Evolutionary conservation across 495 filamentous ascomycete genomes (phyloP).

Genomic region (Oidiodendron maius): DNA sequence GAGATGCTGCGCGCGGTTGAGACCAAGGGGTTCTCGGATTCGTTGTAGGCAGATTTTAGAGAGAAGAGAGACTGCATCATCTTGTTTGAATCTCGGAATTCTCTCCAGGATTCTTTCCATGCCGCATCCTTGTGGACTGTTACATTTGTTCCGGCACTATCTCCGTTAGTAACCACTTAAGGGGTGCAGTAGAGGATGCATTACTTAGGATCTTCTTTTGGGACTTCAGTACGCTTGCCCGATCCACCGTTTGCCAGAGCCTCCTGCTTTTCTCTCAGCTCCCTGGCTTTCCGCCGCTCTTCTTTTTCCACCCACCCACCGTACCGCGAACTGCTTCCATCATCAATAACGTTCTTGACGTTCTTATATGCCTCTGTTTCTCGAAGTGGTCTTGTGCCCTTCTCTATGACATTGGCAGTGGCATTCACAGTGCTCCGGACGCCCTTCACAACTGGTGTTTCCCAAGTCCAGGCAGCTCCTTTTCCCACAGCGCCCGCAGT

Average conservation of each 20-base stretch:
- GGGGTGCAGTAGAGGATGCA: constrained; percentile 22
- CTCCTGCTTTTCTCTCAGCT: constrained; percentile 64
- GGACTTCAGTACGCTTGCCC: constrained; percentile 43
- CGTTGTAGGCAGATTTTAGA: constrained; percentile 78
- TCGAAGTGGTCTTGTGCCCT: constrained; percentile 86
- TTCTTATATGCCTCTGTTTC: constrained; percentile 91
- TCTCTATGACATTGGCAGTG: constrained; percentile 82
- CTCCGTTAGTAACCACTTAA: constrained; percentile 20
- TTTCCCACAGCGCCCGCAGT: constrained; percentile 84
- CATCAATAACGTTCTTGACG: constrained; percentile 94
- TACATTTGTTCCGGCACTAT: constrained; percentile 85
- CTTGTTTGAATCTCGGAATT: constrained; percentile 81
- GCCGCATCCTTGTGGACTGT: constrained; percentile 94
- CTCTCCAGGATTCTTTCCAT: constrained; percentile 93
- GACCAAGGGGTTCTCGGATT: constrained; percentile 95
- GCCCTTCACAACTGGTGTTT: constrained; percentile 86
- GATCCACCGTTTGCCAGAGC: constrained; percentile 38
- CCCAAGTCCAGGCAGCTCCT: constrained; percentile 93
- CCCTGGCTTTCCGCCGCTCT: constrained; percentile 71
- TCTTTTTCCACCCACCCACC: constrained; percentile 96
- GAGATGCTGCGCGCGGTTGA: constrained; percentile 88
- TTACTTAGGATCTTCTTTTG: constrained; percentile 83
- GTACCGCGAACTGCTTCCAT: constrained; percentile 92
- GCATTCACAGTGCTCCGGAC: constrained; percentile 79
- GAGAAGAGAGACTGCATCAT: constrained; percentile 85